Evolutionary conservation across 495 filamentous ascomycete species (phyloP).

Genomic region (Lichina pygmaea): DNA sequence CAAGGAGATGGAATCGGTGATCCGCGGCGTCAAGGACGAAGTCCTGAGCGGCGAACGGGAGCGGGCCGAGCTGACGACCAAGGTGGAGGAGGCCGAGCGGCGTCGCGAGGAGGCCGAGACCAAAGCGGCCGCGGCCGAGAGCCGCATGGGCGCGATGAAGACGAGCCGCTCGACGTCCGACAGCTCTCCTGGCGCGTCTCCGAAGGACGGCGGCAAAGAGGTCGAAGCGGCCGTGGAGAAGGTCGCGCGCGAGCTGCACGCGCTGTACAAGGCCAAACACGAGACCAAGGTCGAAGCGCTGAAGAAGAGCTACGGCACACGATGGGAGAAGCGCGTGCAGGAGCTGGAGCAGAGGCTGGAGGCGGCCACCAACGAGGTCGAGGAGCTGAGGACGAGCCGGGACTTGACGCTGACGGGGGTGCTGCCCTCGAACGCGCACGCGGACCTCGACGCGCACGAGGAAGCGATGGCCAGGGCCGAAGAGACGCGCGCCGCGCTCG

Average conservation of each 20-base stretch:
- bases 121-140: constrained; percentile 35
- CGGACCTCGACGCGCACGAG: constrained; percentile 5
- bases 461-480: constrained; percentile 25
- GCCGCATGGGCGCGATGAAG: constrained; percentile 38
- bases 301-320: constrained; percentile 79
- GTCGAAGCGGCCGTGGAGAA: constrained; percentile 79
- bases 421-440: constrained; percentile 13
- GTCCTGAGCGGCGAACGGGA: constrained; percentile 50
- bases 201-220: constrained; percentile 11
- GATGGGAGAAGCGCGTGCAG: constrained; percentile 62
- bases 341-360: constrained; percentile 47
- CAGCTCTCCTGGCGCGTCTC: background rate
- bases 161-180: constrained; percentile 9
- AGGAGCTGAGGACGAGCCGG: constrained; percentile 34
- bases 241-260: constrained; percentile 69
- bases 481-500: constrained; percentile 11
- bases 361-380: constrained; percentile 40
- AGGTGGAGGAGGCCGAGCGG: constrained; percentile 49
- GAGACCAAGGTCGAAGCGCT: constrained; percentile 81
- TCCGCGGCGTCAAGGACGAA: constrained; percentile 56
- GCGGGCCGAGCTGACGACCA: constrained; percentile 40
- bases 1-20: constrained; percentile 57
- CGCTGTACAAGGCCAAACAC: constrained; percentile 88
- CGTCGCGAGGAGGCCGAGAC: constrained; percentile 32
- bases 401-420: constrained; percentile 37